phyloP scores from a whole-genome alignment of 2,329 filamentous ascomycete species.

The Rugonectria rugulosa region DNA sequence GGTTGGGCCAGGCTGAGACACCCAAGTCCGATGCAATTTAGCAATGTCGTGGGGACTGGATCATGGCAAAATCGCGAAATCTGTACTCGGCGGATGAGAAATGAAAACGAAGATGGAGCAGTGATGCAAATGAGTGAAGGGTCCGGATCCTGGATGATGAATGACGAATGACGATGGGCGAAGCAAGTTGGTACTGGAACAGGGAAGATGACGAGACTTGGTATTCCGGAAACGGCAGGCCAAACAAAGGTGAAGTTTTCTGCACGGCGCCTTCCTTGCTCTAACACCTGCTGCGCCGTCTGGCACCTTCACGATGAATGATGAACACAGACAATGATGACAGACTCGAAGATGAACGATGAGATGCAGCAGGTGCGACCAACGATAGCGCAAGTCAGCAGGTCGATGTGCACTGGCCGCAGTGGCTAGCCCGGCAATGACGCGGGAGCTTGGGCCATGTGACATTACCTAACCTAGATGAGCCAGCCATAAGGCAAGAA shows the following conservation, averaged over 20 bases:
- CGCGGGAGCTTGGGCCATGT: constrained; percentile 26
- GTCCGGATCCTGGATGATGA: constrained; percentile 5
- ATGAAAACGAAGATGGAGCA: too few relatives aligned
- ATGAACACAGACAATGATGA: background rate
- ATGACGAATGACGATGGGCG: constrained; percentile 10
- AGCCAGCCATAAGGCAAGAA: constrained; percentile 28
- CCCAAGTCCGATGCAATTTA: too few relatives aligned
- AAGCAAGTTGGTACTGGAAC: constrained; percentile 24
- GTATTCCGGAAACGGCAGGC: constrained; percentile 6
- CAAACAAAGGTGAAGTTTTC: constrained; percentile 3
- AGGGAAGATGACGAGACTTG: constrained; percentile 1
- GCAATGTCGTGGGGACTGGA: too few relatives aligned
- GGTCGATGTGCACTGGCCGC: constrained; percentile 16
- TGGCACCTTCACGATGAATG: constrained; percentile 3
- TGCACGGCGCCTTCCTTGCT: constrained; percentile 2
- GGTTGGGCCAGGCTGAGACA: too few relatives aligned
- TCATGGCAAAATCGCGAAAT: background rate
- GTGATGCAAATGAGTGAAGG: background rate
- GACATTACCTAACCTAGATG: too few relatives aligned
- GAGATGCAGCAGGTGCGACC: constrained; percentile 20
- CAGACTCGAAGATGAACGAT: constrained; percentile 12
- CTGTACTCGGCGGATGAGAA: background rate
- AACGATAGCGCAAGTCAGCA: constrained; percentile 6
- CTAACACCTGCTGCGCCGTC: constrained; percentile 4
- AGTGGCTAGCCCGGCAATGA: constrained; percentile 8